phyloP scores from a whole-genome alignment of 331 rosid genomes.

The Phaseolus coccineus region DNA sequence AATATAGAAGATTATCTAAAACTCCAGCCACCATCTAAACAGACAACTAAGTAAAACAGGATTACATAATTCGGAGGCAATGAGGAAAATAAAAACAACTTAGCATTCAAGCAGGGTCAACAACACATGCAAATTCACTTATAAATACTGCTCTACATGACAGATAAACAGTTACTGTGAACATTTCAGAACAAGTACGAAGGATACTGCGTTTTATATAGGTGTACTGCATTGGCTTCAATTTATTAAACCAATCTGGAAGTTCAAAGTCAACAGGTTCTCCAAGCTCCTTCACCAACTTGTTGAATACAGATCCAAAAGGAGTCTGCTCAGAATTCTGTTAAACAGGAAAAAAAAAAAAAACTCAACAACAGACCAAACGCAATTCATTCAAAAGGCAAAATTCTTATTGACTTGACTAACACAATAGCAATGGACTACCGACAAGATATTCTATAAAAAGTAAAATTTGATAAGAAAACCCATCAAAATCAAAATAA shows the following conservation, averaged over 20 bases:
- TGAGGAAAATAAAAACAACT: slow-evolving; percentile 22
- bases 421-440: slow-evolving; percentile 7
- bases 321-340: slow-evolving; percentile 68
- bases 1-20: slow-evolving; percentile 33
- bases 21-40: slow-evolving; percentile 22
- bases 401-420: slow-evolving; percentile 11
- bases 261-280: slow-evolving; percentile 86
- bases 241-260: slow-evolving; percentile 72
- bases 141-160: slow-evolving; percentile 21
- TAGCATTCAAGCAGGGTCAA: slow-evolving; percentile 27
- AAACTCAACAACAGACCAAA: slow-evolving; percentile 31
- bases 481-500: slow-evolving; percentile 20
- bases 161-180: not conserved
- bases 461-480: not conserved
- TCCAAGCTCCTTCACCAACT: slow-evolving; percentile 70
- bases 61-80: slow-evolving; percentile 17
- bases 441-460: not conserved
- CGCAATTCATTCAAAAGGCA: not conserved
- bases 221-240: slow-evolving; percentile 65
- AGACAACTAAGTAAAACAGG: slow-evolving; percentile 32
- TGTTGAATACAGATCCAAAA: slow-evolving; percentile 67
- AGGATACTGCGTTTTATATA: slow-evolving; percentile 97
- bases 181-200: slow-evolving; percentile 12
- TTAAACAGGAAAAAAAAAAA: slow-evolving; percentile 24
- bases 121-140: slow-evolving; percentile 10